Evolutionary conservation across 805 yeast genomes (phyloP), one percentile per base, ranked within the genome.

Genomic region (Zygotorulaspora danielsina): DNA sequence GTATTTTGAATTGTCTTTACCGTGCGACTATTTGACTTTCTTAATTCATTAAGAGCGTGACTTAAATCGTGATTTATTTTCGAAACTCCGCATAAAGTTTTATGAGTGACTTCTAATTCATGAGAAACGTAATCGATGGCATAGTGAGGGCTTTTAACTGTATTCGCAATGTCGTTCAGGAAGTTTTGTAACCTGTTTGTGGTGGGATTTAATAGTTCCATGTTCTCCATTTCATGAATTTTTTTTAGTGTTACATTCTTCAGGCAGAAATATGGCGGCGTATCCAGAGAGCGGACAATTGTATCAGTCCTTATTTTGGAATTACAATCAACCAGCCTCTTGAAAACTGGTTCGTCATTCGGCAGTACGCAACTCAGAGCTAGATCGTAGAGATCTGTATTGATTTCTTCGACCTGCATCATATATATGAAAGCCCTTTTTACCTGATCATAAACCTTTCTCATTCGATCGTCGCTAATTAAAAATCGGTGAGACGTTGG

Each of bases 341-440:
- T 66, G 61, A 83, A 88, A 36, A 63, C 69, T 5, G 67, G 61
- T 57, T 93, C 98, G 57, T 90, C 90, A 12, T 68, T 70, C 0
- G 80, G 57, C 2, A 56, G 34, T 6, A 56, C 49, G 6, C 48
- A 35, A 36, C 63, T 54, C 2, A 50, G 46, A 15, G 52, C 53
- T 8, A 61, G 38, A 25, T 84, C 90, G 39, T 81, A 72, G 32
- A 90, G 69, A 46, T 78, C 80, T 2, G 73, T 67, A 18, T 79
- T 79, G 10, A 76, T 75, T 33, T 67, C 71, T 66, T 93, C 97
- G 5, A 93, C 84, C 48, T 88, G 79, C 46, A 89, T 77, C 53
- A 90, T 78, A 55, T 87, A 87, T 11, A 83, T 64, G n/a, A 89
- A 65, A 49, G 88, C 82, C 46, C 95, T 69, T 59, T 90, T 90